A percentile compares a stretch with the other conserved stretches of the same genome.
phyloP scores from a whole-genome alignment of 2,329 filamentous ascomycete species.

The Penicillium sp. region DNA sequence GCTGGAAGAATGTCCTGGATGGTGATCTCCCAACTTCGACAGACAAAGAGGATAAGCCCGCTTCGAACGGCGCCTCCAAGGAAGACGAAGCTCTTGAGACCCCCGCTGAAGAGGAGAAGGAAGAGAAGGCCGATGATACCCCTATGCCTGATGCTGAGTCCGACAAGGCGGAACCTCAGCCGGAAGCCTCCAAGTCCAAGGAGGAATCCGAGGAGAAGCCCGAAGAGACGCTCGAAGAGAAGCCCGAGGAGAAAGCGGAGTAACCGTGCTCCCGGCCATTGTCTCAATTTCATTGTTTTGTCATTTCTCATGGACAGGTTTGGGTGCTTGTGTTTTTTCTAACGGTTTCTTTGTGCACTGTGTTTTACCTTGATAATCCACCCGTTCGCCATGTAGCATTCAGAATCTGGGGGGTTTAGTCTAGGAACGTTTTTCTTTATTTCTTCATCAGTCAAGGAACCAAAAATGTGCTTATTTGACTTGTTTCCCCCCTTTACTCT shows the following conservation, averaged over 20 bases:
- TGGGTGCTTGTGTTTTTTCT: slow-evolving; percentile 4
- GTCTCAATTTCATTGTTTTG: background rate
- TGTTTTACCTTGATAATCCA: background rate
- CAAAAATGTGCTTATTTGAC: slow-evolving; percentile 1
- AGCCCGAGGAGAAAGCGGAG: slow-evolving; percentile 29
- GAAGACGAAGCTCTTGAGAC: slow-evolving; percentile 35
- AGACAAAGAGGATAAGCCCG: slow-evolving; percentile 47
- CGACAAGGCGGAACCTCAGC: slow-evolving; percentile 21
- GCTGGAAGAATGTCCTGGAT: slow-evolving; percentile 84
- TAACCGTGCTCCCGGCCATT: slow-evolving; percentile 10
- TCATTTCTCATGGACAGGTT: slow-evolving; percentile 6
- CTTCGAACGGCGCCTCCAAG: slow-evolving; percentile 44
- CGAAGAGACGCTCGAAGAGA: slow-evolving; percentile 33
- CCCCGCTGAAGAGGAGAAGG: slow-evolving; percentile 34
- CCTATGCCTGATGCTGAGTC: slow-evolving; percentile 40
- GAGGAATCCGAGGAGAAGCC: slow-evolving; percentile 33
- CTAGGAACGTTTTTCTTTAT: background rate
- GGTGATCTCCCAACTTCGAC: slow-evolving; percentile 50
- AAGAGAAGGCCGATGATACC: slow-evolving; percentile 40
- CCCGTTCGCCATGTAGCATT: slow-evolving; percentile 11
- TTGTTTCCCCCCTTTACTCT: background rate
- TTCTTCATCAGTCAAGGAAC: background rate
- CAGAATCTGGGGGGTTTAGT: slow-evolving; percentile 9
- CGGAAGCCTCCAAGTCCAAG: slow-evolving; percentile 30
- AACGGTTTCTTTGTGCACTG: background rate